Percentiles rank a stretch among this genome's conserved stretches.
These are phyloP conservation scores for Cetraspora pellucida DNA, from an alignment of 192 early-diverging fungal species.

Conservation along the genomic window DNA sequence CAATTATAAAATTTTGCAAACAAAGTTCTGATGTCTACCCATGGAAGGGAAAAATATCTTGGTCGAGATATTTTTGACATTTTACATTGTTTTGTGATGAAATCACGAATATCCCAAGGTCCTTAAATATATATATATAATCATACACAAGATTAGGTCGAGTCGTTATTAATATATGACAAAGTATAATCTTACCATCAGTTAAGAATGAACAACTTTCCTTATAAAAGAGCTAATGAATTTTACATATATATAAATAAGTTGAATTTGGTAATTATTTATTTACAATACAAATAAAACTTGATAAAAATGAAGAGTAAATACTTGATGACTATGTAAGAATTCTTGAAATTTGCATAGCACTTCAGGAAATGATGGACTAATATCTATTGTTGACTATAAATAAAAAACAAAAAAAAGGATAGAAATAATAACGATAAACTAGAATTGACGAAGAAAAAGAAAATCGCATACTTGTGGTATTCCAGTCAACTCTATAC, in stretches of 20 bases:
- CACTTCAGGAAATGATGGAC: conserved; percentile 45
- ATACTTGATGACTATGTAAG: conserved; percentile 33
- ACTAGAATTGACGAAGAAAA: neutral
- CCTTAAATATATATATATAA: conserved; percentile 45
- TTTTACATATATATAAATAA: no score
- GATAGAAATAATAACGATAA: conserved; percentile 10
- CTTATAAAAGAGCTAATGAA: neutral
- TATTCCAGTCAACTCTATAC: conserved; percentile 79
- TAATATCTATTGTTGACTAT: conserved; percentile 39
- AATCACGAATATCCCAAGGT: conserved; percentile 83
- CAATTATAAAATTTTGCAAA: conserved; percentile 60
- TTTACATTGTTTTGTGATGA: conserved; percentile 76
- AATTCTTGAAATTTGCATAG: conserved; percentile 41
- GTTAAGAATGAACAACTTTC: conserved; percentile 26
- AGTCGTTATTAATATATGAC: neutral
- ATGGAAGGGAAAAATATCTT: conserved; percentile 59
- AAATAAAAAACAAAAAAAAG: neutral
- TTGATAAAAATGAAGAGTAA: neutral
- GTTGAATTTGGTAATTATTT: neutral
- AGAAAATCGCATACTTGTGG: conserved; percentile 54
- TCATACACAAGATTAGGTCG: neutral
- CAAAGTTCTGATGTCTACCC: conserved; percentile 65
- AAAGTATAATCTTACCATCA: conserved; percentile 12
- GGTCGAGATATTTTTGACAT: conserved; percentile 60
- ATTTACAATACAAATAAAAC: neutral